These are phyloP conservation scores for Ascochyta pisi DNA, from an alignment of 2,329 filamentous ascomycete genomes.

Conservation along the genomic window DNA sequence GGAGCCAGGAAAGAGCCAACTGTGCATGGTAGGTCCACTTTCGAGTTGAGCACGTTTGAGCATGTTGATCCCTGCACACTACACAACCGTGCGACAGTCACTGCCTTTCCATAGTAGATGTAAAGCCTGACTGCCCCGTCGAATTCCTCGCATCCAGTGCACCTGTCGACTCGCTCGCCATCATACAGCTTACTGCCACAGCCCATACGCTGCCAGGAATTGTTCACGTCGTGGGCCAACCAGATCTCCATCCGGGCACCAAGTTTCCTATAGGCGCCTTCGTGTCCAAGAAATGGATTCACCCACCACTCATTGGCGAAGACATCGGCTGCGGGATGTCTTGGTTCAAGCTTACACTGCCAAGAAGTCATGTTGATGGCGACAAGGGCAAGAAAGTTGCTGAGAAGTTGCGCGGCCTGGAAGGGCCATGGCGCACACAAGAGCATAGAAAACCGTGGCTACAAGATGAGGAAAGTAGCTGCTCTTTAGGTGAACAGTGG, in stretches of 20 bases:
- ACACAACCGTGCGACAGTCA: constrained; percentile 8
- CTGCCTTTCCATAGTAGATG: constrained; percentile 16
- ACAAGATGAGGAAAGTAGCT: constrained; percentile 22
- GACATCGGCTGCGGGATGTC: constrained; percentile 53
- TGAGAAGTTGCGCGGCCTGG: constrained; percentile 45
- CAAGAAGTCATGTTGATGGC: constrained; percentile 41
- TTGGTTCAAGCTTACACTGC: constrained; percentile 46
- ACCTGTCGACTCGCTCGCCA: constrained; percentile 37
- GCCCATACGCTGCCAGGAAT: constrained; percentile 46
- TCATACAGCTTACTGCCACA: constrained; percentile 41
- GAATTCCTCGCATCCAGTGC: constrained; percentile 36
- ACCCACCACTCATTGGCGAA: constrained; percentile 48
- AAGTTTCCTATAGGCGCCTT: constrained; percentile 51
- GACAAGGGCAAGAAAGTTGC: constrained; percentile 45
- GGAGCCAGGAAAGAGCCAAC: constrained; percentile 31
- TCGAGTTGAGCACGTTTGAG: constrained; percentile 34
- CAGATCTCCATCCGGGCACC: constrained; percentile 48
- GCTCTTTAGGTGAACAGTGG: constrained; percentile 41
- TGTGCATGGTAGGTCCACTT: constrained; percentile 24
- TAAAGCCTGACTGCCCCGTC: constrained; percentile 27
- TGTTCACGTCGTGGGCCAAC: constrained; percentile 44
- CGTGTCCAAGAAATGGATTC: constrained; percentile 44
- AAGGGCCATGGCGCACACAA: constrained; percentile 43
- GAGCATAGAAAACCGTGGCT: constrained; percentile 42
- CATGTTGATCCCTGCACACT: constrained; percentile 16